A percentile compares a stretch with the other conserved stretches of the same genome.
phyloP scores from a whole-genome alignment of 805 yeast species.

The Ascoidea rubescens region DNA sequence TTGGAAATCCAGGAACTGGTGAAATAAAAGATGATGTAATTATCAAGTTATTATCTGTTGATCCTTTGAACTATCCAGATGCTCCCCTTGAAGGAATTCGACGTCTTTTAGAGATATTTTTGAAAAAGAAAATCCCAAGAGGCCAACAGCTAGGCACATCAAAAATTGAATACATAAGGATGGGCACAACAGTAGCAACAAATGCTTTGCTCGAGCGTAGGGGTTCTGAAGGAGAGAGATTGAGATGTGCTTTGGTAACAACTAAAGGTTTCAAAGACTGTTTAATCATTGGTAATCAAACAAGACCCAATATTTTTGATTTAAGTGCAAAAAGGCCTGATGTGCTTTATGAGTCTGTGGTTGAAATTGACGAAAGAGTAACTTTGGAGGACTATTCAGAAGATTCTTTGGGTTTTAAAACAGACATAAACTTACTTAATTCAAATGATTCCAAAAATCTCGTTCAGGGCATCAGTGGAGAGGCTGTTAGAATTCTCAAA shows the following conservation, averaged over 20 bases:
- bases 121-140: conserved; percentile 41
- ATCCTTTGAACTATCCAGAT: conserved; percentile 75
- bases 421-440: conserved; percentile 11
- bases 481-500: conserved; percentile 42
- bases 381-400: conserved; percentile 73
- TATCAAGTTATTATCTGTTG: conserved; percentile 75
- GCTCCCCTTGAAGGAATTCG: conserved; percentile 91
- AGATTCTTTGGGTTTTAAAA: conserved; percentile 33
- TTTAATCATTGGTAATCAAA: conserved; percentile 75
- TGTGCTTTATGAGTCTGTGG: conserved; percentile 58
- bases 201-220: conserved; percentile 78
- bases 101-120: conserved; percentile 50
- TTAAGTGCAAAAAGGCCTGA: conserved; percentile 59
- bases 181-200: conserved; percentile 96
- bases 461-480: conserved; percentile 53
- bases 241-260: conserved; percentile 64
- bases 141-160: conserved; percentile 47
- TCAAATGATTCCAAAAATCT: conserved; percentile 18
- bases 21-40: conserved; percentile 43
- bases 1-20: conserved; percentile 33
- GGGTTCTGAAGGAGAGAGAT: conserved; percentile 47
- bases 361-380: conserved; percentile 83
- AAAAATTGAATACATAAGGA: conserved; percentile 52
- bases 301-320: conserved; percentile 84
- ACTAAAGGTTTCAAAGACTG: conserved; percentile 84